phyloP scores from a whole-genome alignment of 1,284 basidiomycete species.

The Naganishia albida region DNA sequence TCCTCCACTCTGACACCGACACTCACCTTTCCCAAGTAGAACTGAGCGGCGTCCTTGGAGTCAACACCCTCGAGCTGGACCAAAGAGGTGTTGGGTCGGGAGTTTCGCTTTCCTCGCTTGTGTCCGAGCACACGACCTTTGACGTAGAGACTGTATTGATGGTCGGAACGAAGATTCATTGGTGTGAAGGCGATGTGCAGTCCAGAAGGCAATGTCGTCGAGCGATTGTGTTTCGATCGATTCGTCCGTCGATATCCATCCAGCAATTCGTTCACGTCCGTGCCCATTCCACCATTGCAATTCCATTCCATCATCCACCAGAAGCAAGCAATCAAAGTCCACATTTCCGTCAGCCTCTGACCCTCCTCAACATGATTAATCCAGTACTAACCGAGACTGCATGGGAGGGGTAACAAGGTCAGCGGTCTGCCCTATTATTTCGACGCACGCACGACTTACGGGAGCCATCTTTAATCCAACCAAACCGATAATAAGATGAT shows the following conservation, averaged over 20 bases:
- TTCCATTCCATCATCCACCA: slow-evolving; percentile 10
- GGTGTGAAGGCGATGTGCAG: neutral
- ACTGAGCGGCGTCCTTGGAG: slow-evolving; percentile 90
- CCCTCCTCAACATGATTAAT: neutral
- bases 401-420: neutral
- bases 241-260: neutral
- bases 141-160: slow-evolving; percentile 74
- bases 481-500: slow-evolving; percentile 26
- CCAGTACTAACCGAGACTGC: slow-evolving; percentile 27
- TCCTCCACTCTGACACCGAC: neutral
- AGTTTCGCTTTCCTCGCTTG: slow-evolving; percentile 98
- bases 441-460: slow-evolving; percentile 6
- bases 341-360: slow-evolving; percentile 6
- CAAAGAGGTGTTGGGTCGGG: slow-evolving; percentile 90
- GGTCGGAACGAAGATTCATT: neutral
- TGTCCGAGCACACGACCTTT: slow-evolving; percentile 97
- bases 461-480: slow-evolving; percentile 30
- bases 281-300: slow-evolving; percentile 21
- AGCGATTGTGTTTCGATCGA: neutral
- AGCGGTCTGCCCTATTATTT: neutral
- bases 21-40: slow-evolving; percentile 96
- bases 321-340: slow-evolving; percentile 15
- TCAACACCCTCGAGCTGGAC: slow-evolving; percentile 97
- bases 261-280: neutral
- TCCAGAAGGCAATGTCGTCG: neutral